Conservation (phyloP, 2,329 filamentous ascomycete genomes). For the Aspergillus ochraceus region DNA sequence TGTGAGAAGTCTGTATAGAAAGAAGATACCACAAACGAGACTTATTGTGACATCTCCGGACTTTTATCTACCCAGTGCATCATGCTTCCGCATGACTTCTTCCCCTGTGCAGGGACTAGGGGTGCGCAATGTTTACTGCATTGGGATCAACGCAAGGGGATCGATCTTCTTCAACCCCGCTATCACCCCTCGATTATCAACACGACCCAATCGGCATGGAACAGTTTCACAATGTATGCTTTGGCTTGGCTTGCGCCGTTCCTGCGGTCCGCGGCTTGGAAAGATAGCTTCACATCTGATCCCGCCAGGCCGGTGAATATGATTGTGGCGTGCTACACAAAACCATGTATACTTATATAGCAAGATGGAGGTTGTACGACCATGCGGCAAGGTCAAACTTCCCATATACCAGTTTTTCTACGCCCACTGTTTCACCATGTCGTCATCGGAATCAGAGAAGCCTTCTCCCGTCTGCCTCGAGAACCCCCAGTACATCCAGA, state of each 20-base stretch:
- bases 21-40: not conserved
- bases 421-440: not conserved
- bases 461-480: not conserved
- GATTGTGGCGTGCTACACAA: not conserved
- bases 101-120: not conserved
- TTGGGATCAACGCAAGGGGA: conserved; percentile 6
- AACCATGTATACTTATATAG: not conserved
- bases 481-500: conserved; percentile 19
- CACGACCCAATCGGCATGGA: not conserved
- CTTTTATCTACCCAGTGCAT: not conserved
- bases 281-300: not conserved
- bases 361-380: not conserved
- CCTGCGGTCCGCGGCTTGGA: not conserved
- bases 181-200: not conserved
- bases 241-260: not conserved
- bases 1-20: not conserved
- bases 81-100: not conserved
- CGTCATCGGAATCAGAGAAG: not conserved
- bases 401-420: too few relatives aligned
- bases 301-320: not conserved
- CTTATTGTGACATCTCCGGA: not conserved
- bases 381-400: too few relatives aligned
- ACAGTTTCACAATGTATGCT: not conserved
- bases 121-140: not conserved
- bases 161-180: conserved; percentile 9